Conservation (phyloP, 1,284 basidiomycete species). For the Apiotrichum veenhuisii region DNA sequence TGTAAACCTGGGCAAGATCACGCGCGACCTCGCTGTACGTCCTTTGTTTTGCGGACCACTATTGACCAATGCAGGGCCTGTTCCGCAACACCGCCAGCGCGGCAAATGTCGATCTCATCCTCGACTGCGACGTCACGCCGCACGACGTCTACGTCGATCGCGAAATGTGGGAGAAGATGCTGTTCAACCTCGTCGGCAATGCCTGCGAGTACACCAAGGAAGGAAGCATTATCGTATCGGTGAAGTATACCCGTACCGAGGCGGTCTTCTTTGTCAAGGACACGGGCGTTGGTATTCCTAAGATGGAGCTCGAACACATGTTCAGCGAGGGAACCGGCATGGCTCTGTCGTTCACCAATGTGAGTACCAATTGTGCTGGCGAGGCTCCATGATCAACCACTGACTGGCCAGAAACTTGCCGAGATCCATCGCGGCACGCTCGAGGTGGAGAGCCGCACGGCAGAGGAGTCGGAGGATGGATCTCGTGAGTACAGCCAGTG, state of each 20-base stretch:
- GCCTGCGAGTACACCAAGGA: constrained; percentile 45
- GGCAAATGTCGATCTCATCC: constrained; percentile 38
- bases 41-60: too few relatives aligned
- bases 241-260: constrained; percentile 28
- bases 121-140: constrained; percentile 44
- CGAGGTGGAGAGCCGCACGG: constrained; percentile 42
- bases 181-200: constrained; percentile 50
- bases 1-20: constrained; percentile 46
- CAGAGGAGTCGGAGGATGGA: constrained; percentile 33
- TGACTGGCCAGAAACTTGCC: constrained; percentile 41
- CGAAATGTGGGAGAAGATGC: constrained; percentile 52
- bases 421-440: constrained; percentile 50
- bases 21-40: constrained; percentile 45
- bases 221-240: constrained; percentile 29
- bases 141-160: constrained; percentile 45
- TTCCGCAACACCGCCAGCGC: constrained; percentile 43
- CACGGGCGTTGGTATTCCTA: constrained; percentile 50
- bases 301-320: constrained; percentile 31
- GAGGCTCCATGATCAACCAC: too few relatives aligned
- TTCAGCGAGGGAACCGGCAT: constrained; percentile 50
- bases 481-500: constrained; percentile 24
- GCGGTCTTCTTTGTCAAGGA: constrained; percentile 44
- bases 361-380: neutral
- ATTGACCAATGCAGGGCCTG: constrained; percentile 24
- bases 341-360: constrained; percentile 33